Evolutionary conservation across 208 protist species (phyloP), one percentile per base, ranked within the genome.

Genomic region (Crithidia acanthocephali): DNA sequence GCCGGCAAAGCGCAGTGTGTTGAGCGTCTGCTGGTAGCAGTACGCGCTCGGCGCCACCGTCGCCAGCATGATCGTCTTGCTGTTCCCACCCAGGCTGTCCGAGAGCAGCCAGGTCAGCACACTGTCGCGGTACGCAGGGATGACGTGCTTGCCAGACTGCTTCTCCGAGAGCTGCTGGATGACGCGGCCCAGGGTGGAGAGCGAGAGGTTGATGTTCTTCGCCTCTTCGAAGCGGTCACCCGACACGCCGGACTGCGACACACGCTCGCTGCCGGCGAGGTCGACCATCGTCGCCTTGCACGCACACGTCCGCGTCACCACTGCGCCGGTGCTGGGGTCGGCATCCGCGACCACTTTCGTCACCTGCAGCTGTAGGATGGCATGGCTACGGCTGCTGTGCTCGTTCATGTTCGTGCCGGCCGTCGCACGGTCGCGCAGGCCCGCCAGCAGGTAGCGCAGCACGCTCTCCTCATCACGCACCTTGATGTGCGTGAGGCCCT

Each of bases 221-320:
- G 97, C 97, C 76, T 99, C 97, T 65, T 98, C 92, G 28, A 98
- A 87, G 35, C 93, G 93, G 18, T 96, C 71, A 0, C 98, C 98
- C 10, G 90, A 87, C 0, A 85, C 87, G n/a, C 98, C 98, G 25
- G 94, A 92, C 57, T 92, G 81, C 37, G 88, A 68, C 1, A 91
- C 83, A n/a, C 98, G 91, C 86, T 99, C 98, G 52, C 90, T 98
- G 28, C 98, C 98, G 9, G 98, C 98, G 6, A 99, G 86, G 84
- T 99, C 98, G 15, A 99, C 98, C 60, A 99, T 80, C 65, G 96
- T 99, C 27, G 97, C 79, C 32, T 90, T 93, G 51, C 76, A 84
- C n/a, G 53, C 61, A 18, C 90, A 78, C 30, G 86, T 89, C 25
- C 83, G 80, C 13, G 92, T 94, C 22, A 86, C 67, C 1, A 94